Evolutionary conservation across 2,329 filamentous ascomycete species (phyloP).

Genomic region (Pseudocercospora pini-densiflorae): DNA sequence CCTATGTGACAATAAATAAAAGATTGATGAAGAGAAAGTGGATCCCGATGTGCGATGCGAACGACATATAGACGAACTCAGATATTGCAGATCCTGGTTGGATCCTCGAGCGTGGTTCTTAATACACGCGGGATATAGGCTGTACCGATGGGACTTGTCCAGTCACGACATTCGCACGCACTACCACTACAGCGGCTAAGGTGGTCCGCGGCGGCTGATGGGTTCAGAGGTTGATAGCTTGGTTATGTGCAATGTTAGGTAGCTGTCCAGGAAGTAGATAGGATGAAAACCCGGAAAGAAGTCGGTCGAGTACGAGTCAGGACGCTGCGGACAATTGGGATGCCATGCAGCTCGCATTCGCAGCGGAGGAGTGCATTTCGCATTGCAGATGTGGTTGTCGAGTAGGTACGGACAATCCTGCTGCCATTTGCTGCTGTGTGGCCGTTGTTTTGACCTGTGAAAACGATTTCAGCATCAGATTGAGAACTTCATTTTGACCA

Average conservation of each 20-base stretch:
- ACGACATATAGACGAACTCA: not conserved
- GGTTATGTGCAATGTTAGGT: not conserved
- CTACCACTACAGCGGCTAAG: not conserved
- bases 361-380: not conserved
- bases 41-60: too few species aligned
- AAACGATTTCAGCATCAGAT: not conserved
- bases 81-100: not conserved
- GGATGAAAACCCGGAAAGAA: not conserved
- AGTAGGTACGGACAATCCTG: not conserved
- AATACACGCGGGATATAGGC: not conserved
- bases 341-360: not conserved
- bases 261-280: not conserved
- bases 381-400: slow-evolving; percentile 6
- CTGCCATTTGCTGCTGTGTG: not conserved
- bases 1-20: not conserved
- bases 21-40: not conserved
- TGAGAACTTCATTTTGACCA: too few species aligned
- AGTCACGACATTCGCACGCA: too few species aligned
- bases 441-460: not conserved
- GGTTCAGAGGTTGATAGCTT: not conserved
- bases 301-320: not conserved
- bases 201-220: not conserved
- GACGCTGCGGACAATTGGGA: not conserved
- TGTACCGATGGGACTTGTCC: not conserved
- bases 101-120: not conserved